phyloP scores from a whole-genome alignment of 768 basidiomycete species.

The Boletus rubropictus region DNA sequence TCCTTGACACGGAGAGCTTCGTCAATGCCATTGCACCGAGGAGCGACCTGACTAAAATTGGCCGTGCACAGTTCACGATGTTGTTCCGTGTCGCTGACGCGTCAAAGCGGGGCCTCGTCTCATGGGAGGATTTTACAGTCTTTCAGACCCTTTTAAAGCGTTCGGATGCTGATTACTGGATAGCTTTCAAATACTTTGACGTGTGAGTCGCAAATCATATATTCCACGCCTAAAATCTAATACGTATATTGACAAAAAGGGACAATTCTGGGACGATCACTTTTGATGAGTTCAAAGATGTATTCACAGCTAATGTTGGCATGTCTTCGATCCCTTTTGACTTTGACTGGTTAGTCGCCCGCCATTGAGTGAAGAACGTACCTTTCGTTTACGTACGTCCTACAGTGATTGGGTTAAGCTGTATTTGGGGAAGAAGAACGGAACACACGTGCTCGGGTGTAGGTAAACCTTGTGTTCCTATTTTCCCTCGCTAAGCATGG shows the following conservation, averaged over 20 bases:
- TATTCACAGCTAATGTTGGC: conserved; percentile 75
- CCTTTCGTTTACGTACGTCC: conserved; percentile 3
- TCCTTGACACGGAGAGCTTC: conserved; percentile 81
- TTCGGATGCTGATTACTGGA: conserved; percentile 95
- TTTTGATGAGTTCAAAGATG: conserved; percentile 92
- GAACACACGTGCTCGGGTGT: conserved; percentile 89
- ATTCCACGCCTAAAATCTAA: neutral
- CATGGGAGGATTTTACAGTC: conserved; percentile 94
- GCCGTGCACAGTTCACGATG: conserved; percentile 81
- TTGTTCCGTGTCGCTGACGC: conserved; percentile 87
- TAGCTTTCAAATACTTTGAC: conserved; percentile 94
- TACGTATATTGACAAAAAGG: conserved; percentile 33
- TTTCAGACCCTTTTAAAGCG: conserved; percentile 92
- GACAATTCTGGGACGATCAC: conserved; percentile 90
- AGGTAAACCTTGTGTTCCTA: conserved; percentile 26
- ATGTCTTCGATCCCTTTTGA: conserved; percentile 87
- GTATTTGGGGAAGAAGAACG: conserved; percentile 91
- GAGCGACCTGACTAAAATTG: conserved; percentile 80
- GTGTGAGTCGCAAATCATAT: conserved; percentile 51
- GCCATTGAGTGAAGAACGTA: neutral
- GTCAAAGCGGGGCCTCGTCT: conserved; percentile 67
- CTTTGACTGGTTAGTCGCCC: conserved; percentile 69
- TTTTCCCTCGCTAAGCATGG: conserved; percentile 6
- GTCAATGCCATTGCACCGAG: conserved; percentile 92
- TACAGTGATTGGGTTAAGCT: conserved; percentile 90